Base-by-base conservation (phyloP, 2,329 filamentous ascomycete genomes). In the Penicillium sclerotigenum region DNA sequence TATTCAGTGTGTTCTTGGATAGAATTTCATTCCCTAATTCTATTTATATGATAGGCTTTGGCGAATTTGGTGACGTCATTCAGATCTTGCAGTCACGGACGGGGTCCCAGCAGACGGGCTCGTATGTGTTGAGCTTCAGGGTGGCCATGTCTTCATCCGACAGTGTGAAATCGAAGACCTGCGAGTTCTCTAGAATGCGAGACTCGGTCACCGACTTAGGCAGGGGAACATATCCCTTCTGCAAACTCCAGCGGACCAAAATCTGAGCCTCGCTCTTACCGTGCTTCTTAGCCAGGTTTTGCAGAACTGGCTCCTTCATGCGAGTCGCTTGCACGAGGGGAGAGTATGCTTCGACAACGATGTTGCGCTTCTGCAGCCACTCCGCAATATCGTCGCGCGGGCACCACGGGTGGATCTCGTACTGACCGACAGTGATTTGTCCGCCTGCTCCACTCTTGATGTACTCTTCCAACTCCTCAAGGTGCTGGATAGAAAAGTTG, bases 391-490 rank as follows among this genome's bases (percentile, higher is more conserved):
- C 91, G 22, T 80, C 77, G n/a, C 91, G 81, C 9, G 86, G 81
- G 40, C 91, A 84, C 91, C 91, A 97, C 0, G 92, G 92, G 73
- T 97, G 92, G 11, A 97, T 77, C 75, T 97, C 92, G 74, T 88
- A 91, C 75, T 96, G 92, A 38, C 90, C 91, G 36, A 96, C 88
- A 58, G 87, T 88, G 67, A 96, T 82, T 38, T 90, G 78, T 24
- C 90, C 90, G 4, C 82, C 83, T 42, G 62, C 68, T 10, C 70
- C 69, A 28, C 63, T 64, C 58, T 71, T 68, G 55, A 73, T 76
- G 56, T 76, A 75, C 47, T 65, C 68, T 52, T 76, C 73, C 37
- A 76, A 58, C 55, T 76, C 74, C 18, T 76, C 66, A 2, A 76
- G 69, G 36, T 76, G 73, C 56, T 71, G 67, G n/a, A 76, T 66